Evolutionary conservation across 805 yeast species (phyloP), one percentile per base, ranked within the genome.

Genomic region (Zygosaccharomyces bisporus): DNA sequence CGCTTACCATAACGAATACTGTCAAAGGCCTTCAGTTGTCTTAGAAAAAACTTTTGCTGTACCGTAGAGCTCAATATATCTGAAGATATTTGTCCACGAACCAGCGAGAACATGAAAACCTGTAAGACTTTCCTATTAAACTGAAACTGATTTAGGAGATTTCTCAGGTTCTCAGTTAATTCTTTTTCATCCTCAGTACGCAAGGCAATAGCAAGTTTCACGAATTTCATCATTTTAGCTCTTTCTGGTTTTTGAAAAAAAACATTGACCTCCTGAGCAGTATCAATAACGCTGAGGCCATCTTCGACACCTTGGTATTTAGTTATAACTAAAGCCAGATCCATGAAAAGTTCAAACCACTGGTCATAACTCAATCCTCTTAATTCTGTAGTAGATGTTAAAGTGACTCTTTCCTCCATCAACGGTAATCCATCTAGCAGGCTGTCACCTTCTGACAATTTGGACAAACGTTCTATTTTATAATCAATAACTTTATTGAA

Each of bases 11-110:
- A 58, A 23, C 79, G 73, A 12, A 83, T 57, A 2, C 93, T 77
- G 61, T 93, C 99, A 60, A 78, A 81, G 0, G 96, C 95, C 60
- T 91, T 93, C 51, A 91, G 71, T 55, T 90, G 97, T 53, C 99
- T 79, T 48, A 93, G 68, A 50, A 91, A 81, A 60, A 81, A 91
- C 62, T 93, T 93, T 56, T 91, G 98, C 58, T 87, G 91, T 49
- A 87, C 86, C 27, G 87, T 80, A 38, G 84, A 81, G 39, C 86
- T 81, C 57, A 83, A 79, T 13, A 76, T 71, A 10, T 79, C 83
- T 55, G 77, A 67, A 1, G 85, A 76, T 4, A 67, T 68, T 21
- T 71, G 68, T 0, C 91, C 89, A 13, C 57, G 54, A 1, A 83
- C 68, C 47, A 85, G 78, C 36, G 84, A 73, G 36, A 83, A 77